phyloP scores from a whole-genome alignment of 1,284 basidiomycete genomes.

The Malassezia vespertilionis region DNA sequence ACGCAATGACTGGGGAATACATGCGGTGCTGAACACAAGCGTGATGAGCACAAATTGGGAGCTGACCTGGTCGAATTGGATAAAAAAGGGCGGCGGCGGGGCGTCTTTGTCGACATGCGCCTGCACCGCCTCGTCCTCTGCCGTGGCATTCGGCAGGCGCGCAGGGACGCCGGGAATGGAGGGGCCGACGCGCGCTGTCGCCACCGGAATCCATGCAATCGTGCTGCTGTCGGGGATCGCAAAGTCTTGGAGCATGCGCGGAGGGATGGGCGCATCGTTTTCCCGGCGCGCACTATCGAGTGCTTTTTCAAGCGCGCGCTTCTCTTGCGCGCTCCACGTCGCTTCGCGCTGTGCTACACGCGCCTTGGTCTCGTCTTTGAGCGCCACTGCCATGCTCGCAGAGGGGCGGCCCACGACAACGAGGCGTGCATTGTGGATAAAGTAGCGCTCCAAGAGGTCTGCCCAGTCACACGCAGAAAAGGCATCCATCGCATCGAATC shows the following conservation, averaged over 20 bases:
- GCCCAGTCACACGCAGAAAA: slow-evolving; percentile 75
- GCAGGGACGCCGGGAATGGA: slow-evolving; percentile 48
- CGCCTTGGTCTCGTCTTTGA: slow-evolving; percentile 71
- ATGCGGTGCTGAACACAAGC: slow-evolving; percentile 57
- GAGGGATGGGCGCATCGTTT: slow-evolving; percentile 74
- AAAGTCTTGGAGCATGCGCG: slow-evolving; percentile 38
- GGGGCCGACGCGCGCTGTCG: slow-evolving; percentile 52
- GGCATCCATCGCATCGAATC: slow-evolving; percentile 55
- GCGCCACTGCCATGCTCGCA: slow-evolving; percentile 64
- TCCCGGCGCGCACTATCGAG: slow-evolving; percentile 74
- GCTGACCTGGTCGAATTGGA: slow-evolving; percentile 65
- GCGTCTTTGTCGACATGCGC: slow-evolving; percentile 64
- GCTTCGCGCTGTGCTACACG: slow-evolving; percentile 63
- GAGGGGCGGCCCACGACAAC: slow-evolving; percentile 75
- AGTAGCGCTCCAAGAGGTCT: slow-evolving; percentile 63
- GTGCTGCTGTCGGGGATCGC: slow-evolving; percentile 53
- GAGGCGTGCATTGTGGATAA: slow-evolving; percentile 33
- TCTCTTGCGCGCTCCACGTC: slow-evolving; percentile 66
- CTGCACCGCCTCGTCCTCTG: slow-evolving; percentile 49
- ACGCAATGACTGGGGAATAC: slow-evolving; percentile 35
- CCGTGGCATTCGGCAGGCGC: neutral
- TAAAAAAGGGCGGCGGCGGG: slow-evolving; percentile 66
- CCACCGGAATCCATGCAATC: slow-evolving; percentile 88
- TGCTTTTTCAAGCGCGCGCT: slow-evolving; percentile 60
- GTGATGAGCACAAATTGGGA: slow-evolving; percentile 72